Conservation (phyloP, 345 rosid species). For the Rhizophora mangle region DNA sequence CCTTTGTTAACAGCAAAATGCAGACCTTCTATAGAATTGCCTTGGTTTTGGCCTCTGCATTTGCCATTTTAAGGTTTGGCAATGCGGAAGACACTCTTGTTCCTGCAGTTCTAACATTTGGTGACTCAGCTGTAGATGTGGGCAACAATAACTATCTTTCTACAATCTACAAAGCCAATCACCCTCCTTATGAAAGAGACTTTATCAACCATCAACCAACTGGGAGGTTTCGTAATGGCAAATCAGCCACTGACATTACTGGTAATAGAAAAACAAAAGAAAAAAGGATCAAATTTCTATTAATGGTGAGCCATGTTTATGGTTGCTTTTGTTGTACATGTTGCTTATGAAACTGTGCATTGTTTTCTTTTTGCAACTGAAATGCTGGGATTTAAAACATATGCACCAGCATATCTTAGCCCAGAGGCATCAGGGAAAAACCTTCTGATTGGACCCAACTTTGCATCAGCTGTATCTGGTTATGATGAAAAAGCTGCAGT, state of each 20-base stretch:
- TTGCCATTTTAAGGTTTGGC: background rate
- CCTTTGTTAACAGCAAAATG: slow-evolving; percentile 11
- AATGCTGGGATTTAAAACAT: slow-evolving; percentile 70
- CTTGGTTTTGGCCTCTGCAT: slow-evolving; percentile 2
- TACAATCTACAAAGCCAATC: slow-evolving; percentile 71
- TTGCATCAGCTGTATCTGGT: slow-evolving; percentile 94
- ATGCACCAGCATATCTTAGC: slow-evolving; percentile 79
- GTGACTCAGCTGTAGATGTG: slow-evolving; percentile 88
- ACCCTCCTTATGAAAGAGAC: slow-evolving; percentile 95
- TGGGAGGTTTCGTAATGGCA: slow-evolving; percentile 93
- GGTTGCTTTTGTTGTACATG: too few species aligned
- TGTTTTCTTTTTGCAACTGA: slow-evolving; percentile 55
- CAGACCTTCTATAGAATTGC: background rate
- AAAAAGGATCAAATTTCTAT: too few species aligned
- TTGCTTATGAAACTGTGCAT: background rate
- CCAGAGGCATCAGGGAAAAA: slow-evolving; percentile 83
- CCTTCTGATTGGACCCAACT: slow-evolving; percentile 91
- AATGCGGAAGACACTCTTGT: slow-evolving; percentile 52
- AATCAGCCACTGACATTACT: slow-evolving; percentile 81
- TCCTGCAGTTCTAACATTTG: slow-evolving; percentile 74
- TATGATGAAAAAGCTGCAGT: slow-evolving; percentile 74
- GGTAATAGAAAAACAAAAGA: slow-evolving; percentile 31
- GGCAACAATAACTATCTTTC: slow-evolving; percentile 89
- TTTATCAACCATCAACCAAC: slow-evolving; percentile 62
- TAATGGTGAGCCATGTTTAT: too few species aligned